A percentile compares a stretch with the other conserved stretches of the same genome.
phyloP scores from a whole-genome alignment of 1,284 basidiomycete genomes.

The Takashimella tepidaria region DNA sequence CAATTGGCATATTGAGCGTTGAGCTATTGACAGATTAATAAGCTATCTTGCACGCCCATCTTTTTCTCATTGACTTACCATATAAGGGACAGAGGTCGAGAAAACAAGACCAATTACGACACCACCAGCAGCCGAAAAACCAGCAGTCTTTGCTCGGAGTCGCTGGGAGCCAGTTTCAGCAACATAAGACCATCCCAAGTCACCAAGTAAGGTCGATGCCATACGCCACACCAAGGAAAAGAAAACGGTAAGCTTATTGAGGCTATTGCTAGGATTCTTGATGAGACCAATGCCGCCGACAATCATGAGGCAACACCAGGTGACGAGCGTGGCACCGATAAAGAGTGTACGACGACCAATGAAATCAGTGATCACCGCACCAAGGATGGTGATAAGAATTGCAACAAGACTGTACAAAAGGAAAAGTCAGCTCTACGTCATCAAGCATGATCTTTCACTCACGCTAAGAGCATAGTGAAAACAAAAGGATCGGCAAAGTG shows the following conservation, averaged over 20 bases:
- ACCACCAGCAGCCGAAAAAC: conserved; percentile 26
- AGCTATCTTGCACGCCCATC: no score
- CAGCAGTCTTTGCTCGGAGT: conserved; percentile 24
- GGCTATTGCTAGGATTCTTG: conserved; percentile 5
- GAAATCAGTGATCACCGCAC: conserved; percentile 24
- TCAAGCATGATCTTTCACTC: conserved; percentile 1
- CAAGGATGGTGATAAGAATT: conserved; percentile 21
- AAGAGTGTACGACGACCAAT: conserved; percentile 31
- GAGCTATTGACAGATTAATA: neutral
- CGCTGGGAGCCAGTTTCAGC: conserved; percentile 23
- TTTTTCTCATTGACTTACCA: no score
- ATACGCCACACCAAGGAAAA: conserved; percentile 24
- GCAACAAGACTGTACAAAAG: conserved; percentile 17
- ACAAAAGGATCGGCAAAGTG: conserved; percentile 30
- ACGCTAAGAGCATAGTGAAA: conserved; percentile 21
- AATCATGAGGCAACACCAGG: conserved; percentile 21
- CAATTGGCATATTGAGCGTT: conserved; percentile 13
- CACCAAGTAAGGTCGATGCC: conserved; percentile 19
- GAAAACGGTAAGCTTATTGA: conserved; percentile 23
- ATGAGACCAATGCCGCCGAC: conserved; percentile 27
- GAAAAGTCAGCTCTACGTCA: conserved; percentile 5
- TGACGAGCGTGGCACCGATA: conserved; percentile 11
- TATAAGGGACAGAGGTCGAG: conserved; percentile 24
- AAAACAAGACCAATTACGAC: conserved; percentile 28
- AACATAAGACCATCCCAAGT: conserved; percentile 22